Percentiles rank a stretch among this genome's conserved stretches.
phyloP scores from a whole-genome alignment of 306 rosid species.

The Fragaria iinumae region DNA sequence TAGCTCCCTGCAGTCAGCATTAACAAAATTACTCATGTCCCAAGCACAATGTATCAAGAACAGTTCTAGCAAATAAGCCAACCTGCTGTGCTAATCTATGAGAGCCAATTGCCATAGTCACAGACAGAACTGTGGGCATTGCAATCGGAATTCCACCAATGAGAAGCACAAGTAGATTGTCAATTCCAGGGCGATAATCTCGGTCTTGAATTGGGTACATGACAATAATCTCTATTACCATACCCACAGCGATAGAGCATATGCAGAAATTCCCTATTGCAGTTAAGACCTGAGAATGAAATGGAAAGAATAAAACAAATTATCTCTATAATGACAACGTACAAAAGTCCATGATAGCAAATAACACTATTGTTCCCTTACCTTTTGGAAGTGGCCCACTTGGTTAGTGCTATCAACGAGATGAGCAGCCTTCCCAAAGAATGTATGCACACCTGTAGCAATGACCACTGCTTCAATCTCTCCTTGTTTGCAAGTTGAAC shows the following conservation, averaged over 20 bases:
- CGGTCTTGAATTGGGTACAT: constrained; percentile 99
- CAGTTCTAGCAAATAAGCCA: constrained; percentile 26
- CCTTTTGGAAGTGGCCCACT: constrained; percentile 99
- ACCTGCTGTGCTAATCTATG: constrained; percentile 98
- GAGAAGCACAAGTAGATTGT: constrained; percentile 94
- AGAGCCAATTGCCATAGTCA: constrained; percentile 99
- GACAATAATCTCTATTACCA: constrained; percentile 85
- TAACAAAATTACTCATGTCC: constrained; percentile 14
- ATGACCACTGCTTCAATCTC: constrained; percentile 97
- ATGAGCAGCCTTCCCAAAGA: constrained; percentile 98
- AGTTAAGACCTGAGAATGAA: constrained; percentile 69
- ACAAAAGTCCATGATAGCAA: constrained; percentile 2
- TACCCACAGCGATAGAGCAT: constrained; percentile 92
- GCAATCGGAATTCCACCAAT: constrained; percentile 99
- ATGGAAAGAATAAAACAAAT: constrained; percentile 15
- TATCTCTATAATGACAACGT: neutral
- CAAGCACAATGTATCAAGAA: constrained; percentile 14
- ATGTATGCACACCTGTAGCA: constrained; percentile 96
- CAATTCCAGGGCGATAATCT: constrained; percentile 86
- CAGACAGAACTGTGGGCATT: constrained; percentile 98
- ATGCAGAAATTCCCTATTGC: constrained; percentile 98
- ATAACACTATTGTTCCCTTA: constrained; percentile 23
- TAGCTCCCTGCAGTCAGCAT: constrained; percentile 76
- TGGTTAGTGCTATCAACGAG: constrained; percentile 94
- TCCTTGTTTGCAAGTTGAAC: constrained; percentile 99